Conservation (phyloP, 129 eudicot species). For the Erigeron canadensis region DNA sequence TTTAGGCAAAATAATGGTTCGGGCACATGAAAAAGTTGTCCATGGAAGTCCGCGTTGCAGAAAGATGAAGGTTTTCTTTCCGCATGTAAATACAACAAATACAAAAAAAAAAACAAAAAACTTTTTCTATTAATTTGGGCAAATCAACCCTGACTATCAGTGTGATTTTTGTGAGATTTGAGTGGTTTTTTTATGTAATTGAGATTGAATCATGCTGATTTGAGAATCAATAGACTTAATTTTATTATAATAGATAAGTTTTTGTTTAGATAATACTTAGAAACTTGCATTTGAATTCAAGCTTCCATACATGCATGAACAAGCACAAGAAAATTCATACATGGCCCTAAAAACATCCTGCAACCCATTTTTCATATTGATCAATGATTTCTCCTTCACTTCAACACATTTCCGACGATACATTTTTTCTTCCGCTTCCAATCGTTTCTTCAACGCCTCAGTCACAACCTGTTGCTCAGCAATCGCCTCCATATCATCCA, state of each 20-base stretch:
- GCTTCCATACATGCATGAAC: slow-evolving; percentile 52
- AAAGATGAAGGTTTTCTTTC: slow-evolving; percentile 76
- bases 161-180: no score
- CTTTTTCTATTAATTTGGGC: not conserved
- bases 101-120: not conserved
- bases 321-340: slow-evolving; percentile 51
- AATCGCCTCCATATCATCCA: slow-evolving; percentile 45
- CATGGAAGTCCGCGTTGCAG: slow-evolving; percentile 40
- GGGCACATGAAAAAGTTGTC: slow-evolving; percentile 60
- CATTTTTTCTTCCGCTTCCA: slow-evolving; percentile 60
- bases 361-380: slow-evolving; percentile 50
- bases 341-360: slow-evolving; percentile 55
- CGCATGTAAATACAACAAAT: slow-evolving; percentile 54
- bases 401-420: slow-evolving; percentile 42
- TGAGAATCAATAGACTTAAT: no score
- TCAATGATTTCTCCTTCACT: slow-evolving; percentile 57
- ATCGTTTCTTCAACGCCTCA: slow-evolving; percentile 42
- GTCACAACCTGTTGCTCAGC: slow-evolving; percentile 44
- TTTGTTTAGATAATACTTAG: not conserved
- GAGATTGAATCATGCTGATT: no score
- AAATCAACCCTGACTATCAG: no score
- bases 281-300: slow-evolving; percentile 41
- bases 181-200: no score
- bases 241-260: no score
- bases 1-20: slow-evolving; percentile 49